Evolutionary conservation across 1,284 basidiomycete genomes (phyloP).

Genomic region (Cutaneotrichosporon mucoides): DNA sequence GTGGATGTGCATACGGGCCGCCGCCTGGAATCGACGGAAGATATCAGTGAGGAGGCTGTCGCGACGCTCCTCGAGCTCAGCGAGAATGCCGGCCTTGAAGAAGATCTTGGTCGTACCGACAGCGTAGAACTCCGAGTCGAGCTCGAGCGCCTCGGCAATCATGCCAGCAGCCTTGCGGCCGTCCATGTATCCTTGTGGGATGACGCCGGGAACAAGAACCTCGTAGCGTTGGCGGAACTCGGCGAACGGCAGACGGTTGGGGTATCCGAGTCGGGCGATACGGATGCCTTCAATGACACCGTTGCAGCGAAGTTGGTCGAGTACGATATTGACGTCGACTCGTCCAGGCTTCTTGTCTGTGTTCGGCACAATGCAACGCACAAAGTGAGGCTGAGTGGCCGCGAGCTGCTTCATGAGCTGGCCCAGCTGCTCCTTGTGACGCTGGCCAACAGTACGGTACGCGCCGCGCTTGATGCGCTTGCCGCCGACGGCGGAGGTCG

Average conservation of each 20-base stretch:
- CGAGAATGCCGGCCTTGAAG: constrained; percentile 97
- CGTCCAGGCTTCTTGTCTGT: constrained; percentile 84
- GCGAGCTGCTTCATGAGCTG: constrained; percentile 89
- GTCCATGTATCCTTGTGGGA: constrained; percentile 94
- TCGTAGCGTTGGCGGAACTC: constrained; percentile 98
- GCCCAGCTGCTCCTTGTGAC: constrained; percentile 93
- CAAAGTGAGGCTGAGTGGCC: constrained; percentile 96
- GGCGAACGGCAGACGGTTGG: constrained; percentile 91
- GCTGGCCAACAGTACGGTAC: constrained; percentile 90
- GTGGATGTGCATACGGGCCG: constrained; percentile 77
- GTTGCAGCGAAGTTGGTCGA: constrained; percentile 96
- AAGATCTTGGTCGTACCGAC: constrained; percentile 98
- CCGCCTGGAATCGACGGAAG: constrained; percentile 83
- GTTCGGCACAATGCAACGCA: constrained; percentile 98
- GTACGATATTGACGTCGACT: constrained; percentile 88
- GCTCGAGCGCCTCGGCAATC: constrained; percentile 87
- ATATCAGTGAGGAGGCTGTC: constrained; percentile 83
- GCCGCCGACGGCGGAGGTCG: constrained; percentile 50
- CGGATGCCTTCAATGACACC: constrained; percentile 99
- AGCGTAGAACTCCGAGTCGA: constrained; percentile 79
- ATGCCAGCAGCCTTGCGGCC: constrained; percentile 86
- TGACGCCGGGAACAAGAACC: constrained; percentile 86
- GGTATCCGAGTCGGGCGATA: constrained; percentile 95
- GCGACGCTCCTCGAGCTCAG: constrained; percentile 92
- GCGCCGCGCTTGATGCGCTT: constrained; percentile 93